Percentiles rank a stretch among this genome's conserved stretches.
These are phyloP conservation scores for Sequoiadendron giganteum DNA, from an alignment of 75 land plant species.

Conservation along the genomic window DNA sequence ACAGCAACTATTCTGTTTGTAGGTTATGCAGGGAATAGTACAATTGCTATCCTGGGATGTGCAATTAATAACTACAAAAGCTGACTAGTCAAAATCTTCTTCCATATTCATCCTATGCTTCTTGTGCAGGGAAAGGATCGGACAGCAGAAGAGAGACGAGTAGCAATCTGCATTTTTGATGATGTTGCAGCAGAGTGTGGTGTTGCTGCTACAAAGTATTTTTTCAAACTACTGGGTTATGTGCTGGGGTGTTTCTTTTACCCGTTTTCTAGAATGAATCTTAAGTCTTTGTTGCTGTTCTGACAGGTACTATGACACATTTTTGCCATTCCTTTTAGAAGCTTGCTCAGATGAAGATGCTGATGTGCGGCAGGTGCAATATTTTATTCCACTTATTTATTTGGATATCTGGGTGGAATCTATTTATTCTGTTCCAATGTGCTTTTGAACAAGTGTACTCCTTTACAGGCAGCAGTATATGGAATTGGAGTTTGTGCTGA, in stretches of 20 bases:
- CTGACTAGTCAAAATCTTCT: background rate
- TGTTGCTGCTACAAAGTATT: conserved; percentile 44
- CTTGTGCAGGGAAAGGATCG: conserved; percentile 36
- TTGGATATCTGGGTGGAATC: conserved; percentile 1
- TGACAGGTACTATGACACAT: conserved; percentile 45
- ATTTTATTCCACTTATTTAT: conserved; percentile 10
- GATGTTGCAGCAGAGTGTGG: conserved; percentile 57
- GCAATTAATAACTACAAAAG: background rate
- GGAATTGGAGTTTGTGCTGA: conserved; percentile 64
- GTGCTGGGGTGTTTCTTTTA: background rate
- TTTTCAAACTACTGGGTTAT: background rate
- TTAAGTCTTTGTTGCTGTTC: background rate
- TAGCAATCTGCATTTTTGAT: conserved; percentile 64
- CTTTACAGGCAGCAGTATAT: conserved; percentile 50
- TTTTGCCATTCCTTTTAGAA: conserved; percentile 45
- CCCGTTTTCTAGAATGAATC: background rate
- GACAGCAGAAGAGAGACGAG: conserved; percentile 41
- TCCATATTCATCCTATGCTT: background rate
- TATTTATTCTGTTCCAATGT: background rate
- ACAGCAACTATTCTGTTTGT: background rate
- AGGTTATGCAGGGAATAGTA: background rate
- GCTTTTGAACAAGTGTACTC: background rate
- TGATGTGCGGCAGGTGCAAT: conserved; percentile 50
- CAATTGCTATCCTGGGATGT: background rate
- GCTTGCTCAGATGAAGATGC: conserved; percentile 43